Conservation (phyloP, 2,329 filamentous ascomycete species). For the Penicillium decumbens region DNA sequence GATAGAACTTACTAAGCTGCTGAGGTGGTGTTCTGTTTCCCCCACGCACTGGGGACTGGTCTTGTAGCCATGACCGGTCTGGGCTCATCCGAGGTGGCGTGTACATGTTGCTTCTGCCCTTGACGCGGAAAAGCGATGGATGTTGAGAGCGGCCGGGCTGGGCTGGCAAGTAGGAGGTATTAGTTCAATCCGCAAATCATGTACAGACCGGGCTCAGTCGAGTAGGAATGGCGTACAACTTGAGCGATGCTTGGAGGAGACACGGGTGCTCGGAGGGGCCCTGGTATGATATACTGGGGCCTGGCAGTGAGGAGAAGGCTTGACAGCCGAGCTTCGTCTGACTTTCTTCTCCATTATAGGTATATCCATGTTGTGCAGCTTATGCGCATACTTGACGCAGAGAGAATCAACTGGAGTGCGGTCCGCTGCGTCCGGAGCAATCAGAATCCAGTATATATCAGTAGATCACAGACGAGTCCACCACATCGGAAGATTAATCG, state of each 20-base stretch:
- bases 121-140: slow-evolving; percentile 30
- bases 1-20: slow-evolving; percentile 20
- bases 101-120: slow-evolving; percentile 30
- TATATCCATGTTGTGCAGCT: slow-evolving; percentile 14
- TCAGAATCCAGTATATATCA: slow-evolving; percentile 8
- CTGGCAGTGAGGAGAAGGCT: slow-evolving; percentile 18
- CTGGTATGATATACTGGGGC: slow-evolving; percentile 24
- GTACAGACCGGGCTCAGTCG: neutral
- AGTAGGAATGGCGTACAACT: slow-evolving; percentile 19
- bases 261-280: slow-evolving; percentile 13
- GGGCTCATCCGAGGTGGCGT: slow-evolving; percentile 24
- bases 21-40: slow-evolving; percentile 24
- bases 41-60: slow-evolving; percentile 25
- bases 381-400: slow-evolving; percentile 27
- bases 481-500: slow-evolving; percentile 19
- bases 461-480: slow-evolving; percentile 9
- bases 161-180: slow-evolving; percentile 13
- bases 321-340: slow-evolving; percentile 24
- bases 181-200: neutral
- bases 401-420: slow-evolving; percentile 20
- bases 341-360: slow-evolving; percentile 27
- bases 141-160: slow-evolving; percentile 25
- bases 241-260: slow-evolving; percentile 18
- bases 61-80: slow-evolving; percentile 31
- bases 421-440: slow-evolving; percentile 17